Base-by-base conservation (phyloP, 106 monocot species). In the Acorus gramineus region DNA sequence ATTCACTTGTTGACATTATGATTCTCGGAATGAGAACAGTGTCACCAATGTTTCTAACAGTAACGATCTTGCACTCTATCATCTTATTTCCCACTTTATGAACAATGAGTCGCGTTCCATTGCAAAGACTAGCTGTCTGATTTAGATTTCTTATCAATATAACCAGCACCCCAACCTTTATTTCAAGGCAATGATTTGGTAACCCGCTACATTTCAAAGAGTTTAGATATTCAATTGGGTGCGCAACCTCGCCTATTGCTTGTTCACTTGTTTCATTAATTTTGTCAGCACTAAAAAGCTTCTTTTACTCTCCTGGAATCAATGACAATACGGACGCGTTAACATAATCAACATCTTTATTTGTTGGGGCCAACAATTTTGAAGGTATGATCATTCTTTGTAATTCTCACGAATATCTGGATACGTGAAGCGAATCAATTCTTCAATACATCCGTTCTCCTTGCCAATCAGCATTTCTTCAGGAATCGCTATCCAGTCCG, bases 111-210 rank as follows among this genome's bases (percentile, higher is more conserved):
- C 28, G 28, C 0, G 28, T 28, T 28, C 28, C 77, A 57, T 77
- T 77, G 56, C 77, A 77, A 4, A 77, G 8, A 3, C 77, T 52
- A 3, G 53, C 42, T 44, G 11, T 44, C 12, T 77, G 70, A 52
- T 77, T 45, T 9, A 71, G 53, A 11, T 77, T 71, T 42, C 77
- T 52, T 11, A 77, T 55, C 3, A 77, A 49, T 53, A 71, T 77
- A 5, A 77, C 51, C 6, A 59, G 77, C 2, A 64, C 2, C 4
- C 70, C 71, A 45, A 77, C 9, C 57, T 70, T 71, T 5, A 77
- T 9, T 50, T 53, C 12, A 2, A 77, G 46, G 5, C 52, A 46
- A 57, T 71, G 64, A 46, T 44, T 64, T 58, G 77, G 70, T 6
- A 66, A 46, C 11, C 64, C 58, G 14, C 12, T 4, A 47, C 52